Evolutionary conservation across 768 basidiomycete species (phyloP), one percentile per base, ranked within the genome.

Genomic region (Mycena venus): DNA sequence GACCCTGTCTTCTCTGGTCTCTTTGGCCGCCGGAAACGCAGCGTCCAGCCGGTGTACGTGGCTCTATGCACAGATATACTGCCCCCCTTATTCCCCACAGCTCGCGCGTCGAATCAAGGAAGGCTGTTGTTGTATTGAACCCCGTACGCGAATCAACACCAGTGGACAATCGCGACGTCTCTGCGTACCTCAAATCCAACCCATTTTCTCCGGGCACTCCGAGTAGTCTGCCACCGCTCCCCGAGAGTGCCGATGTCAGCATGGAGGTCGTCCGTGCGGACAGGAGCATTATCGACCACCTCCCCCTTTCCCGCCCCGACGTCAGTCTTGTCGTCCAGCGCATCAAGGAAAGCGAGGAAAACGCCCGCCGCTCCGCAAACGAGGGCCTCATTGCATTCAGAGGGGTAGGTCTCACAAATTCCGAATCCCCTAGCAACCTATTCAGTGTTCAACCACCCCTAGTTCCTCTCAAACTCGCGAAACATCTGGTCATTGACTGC

Each of bases 381-480:
- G 84, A 89, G 66, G 21, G 77, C 81, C 29, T 78, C 81, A 38
- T 72, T 87, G 44, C 86, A 85, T 66, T 77, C 74, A 65, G 89
- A 88, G 74, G 68, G 85, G 83, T 61, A 3, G 19, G 65, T 58
- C 36, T 56, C 59, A 27, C 32, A 49, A 10, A 38, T 23, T 6
- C 12, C 34, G n/a, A 40, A 17, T 62, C 51, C n/a, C 60, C 34
- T 70, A 5, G 36, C 42, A 25, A 38, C 61, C 8, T 31, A 27
- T 73, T 75, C 31, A 61, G 15, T 17, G 11, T 68, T 77, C 36
- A 73, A 44, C 49, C 64, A 4, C 32, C 65, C n/a, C 12, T 67
- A 90, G 93, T 89, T 90, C 65, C 84, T 93, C 12, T 94, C 93
- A n/a, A 90, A 90, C 74, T 90, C 93, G 1, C 85, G 85, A 42